Base-by-base conservation (phyloP, 306 rosid species). In the Cicer arietinum region DNA sequence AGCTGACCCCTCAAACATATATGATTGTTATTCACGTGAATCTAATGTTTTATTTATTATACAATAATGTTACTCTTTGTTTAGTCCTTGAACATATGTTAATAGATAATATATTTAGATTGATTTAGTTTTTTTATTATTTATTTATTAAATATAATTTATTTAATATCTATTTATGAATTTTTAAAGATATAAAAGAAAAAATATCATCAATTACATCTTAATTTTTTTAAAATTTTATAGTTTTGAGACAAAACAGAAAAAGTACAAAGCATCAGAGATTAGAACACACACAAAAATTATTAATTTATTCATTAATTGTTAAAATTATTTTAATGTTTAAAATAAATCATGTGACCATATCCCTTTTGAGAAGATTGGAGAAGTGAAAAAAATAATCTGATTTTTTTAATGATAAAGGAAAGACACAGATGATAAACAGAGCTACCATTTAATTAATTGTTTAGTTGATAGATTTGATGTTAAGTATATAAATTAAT, bases 371-470 rank as follows among this genome's bases (percentile, higher is more conserved):
- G 16, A 12, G 43, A 42, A 41, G 25, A 42, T 40, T 14, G 43
- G 44, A 9, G 45, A 9, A 30, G 18, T 74, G 50, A 61, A 73
- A 73, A 47, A 46, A n/a, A 65, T 12, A 14, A 9, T 35, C 1
- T 6, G 3, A 5, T 20, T 8, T 13, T 20, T 72, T 13, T 42
- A 42, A 12, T 12, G 9, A 2, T 22, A 10, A 30, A 42, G 30
- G 22, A 44, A 25, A n/a, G 11, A 71, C 5, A 12, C 7, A 39
- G 7, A 67, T 25, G 53, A 60, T n/a, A 14, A 71, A 66, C 48
- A 37, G 10, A 39, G 47, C 46, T 42, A 16, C n/a, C 69, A 63
- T 71, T 70, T 54, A 64, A 63, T 71, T 39, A 68, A 78, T 59
- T 60, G 39, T 50, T 20, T 54, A 66, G 61, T 57, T 65, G 62